Evolutionary conservation across 495 filamentous ascomycete genomes (phyloP).

Genomic region (Trichocladium uniseriatum): DNA sequence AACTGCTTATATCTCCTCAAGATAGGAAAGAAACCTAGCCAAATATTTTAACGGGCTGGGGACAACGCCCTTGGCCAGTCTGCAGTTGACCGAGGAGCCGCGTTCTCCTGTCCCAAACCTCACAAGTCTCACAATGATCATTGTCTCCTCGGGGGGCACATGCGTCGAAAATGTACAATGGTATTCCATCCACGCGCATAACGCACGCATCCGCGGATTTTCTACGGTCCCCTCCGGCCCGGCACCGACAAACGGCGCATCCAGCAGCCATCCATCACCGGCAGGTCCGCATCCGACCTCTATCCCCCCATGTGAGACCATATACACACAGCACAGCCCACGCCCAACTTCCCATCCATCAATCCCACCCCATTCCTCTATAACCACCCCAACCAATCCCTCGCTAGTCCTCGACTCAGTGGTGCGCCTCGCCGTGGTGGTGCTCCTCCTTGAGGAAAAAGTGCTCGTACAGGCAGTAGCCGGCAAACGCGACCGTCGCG

Average conservation of each 20-base stretch:
- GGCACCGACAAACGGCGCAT: background rate
- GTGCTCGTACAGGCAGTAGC: slow-evolving; percentile 81
- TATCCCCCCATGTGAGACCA: too few species aligned
- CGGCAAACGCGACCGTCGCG: slow-evolving; percentile 80
- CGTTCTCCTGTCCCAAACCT: background rate
- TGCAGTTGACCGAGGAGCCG: background rate
- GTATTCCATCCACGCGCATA: background rate
- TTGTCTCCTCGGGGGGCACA: background rate
- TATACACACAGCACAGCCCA: too few species aligned
- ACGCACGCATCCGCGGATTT: background rate
- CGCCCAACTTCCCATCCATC: background rate
- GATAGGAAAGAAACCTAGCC: too few species aligned
- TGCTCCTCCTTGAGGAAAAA: slow-evolving; percentile 67
- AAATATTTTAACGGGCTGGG: too few species aligned
- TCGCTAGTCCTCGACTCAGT: slow-evolving; percentile 16
- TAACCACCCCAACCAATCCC: background rate
- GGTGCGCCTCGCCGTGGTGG: slow-evolving; percentile 41
- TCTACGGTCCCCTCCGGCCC: background rate
- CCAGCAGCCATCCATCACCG: too few species aligned
- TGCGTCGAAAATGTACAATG: slow-evolving; percentile 7
- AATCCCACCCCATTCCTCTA: background rate
- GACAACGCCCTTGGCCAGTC: too few species aligned
- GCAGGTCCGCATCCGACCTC: too few species aligned
- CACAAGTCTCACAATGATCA: background rate
- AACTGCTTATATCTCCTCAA: too few species aligned